Percentiles rank a stretch among this genome's conserved stretches.
Conservation (phyloP, 225 moss, liverwort and hornwort genomes). For the Pleurozium schreberi region DNA sequence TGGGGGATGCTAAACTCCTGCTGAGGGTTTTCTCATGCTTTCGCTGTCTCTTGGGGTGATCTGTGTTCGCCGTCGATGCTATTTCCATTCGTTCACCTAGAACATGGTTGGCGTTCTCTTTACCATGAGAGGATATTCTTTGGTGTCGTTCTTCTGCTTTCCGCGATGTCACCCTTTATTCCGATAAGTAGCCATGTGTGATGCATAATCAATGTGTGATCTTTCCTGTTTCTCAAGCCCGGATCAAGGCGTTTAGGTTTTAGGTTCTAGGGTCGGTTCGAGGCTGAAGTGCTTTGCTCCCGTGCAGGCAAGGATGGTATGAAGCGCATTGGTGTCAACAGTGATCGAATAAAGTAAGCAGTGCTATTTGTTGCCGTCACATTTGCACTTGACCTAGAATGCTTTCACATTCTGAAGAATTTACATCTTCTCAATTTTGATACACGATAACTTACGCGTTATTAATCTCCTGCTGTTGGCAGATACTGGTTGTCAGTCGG, state of each 20-base stretch:
- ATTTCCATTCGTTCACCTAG: background rate
- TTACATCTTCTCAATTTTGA: background rate
- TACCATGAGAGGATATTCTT: background rate
- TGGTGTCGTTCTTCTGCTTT: background rate
- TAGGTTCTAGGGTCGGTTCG: background rate
- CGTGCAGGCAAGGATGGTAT: slow-evolving; percentile 76
- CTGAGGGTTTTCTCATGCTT: background rate
- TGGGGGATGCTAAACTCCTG: background rate
- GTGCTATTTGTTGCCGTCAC: background rate
- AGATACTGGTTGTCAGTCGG: slow-evolving; percentile 97
- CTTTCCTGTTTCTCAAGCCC: background rate
- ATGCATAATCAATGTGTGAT: background rate
- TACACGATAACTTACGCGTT: background rate
- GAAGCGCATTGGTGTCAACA: slow-evolving; percentile 90
- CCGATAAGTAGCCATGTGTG: background rate
- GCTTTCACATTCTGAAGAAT: background rate
- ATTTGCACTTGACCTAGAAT: background rate
- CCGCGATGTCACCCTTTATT: too few species aligned
- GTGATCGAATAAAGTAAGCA: slow-evolving; percentile 74
- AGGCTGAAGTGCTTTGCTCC: background rate
- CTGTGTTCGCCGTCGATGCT: background rate
- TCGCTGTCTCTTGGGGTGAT: background rate
- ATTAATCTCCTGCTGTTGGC: background rate
- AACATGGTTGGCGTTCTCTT: background rate
- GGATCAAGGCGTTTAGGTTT: background rate